Evolutionary conservation across 1,284 basidiomycete genomes (phyloP).

Genomic region (Cutaneotrichosporon arboriforme): DNA sequence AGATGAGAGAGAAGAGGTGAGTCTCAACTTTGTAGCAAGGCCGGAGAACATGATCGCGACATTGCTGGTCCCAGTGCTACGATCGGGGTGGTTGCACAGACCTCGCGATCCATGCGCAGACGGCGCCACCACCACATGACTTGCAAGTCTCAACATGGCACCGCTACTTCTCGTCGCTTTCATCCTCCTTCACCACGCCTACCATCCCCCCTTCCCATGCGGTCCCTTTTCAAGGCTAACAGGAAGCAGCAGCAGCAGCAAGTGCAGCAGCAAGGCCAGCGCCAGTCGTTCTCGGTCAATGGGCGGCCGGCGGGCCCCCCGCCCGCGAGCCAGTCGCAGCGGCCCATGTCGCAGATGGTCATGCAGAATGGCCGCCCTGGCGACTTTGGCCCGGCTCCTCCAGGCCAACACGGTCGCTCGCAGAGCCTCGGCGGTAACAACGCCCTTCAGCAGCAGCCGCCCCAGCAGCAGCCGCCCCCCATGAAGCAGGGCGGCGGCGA

Average conservation of each 20-base stretch:
- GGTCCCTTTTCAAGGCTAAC: neutral
- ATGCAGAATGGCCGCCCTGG: conserved; percentile 6
- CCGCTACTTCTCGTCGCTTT: too few species aligned
- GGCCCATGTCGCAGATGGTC: neutral
- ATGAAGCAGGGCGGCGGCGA: neutral
- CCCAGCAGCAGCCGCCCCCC: neutral
- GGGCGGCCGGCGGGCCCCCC: conserved; percentile 2
- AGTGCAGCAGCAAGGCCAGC: neutral
- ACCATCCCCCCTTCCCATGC: neutral
- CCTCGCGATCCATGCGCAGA: too few species aligned
- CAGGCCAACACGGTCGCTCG: conserved; percentile 45
- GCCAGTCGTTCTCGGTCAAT: conserved; percentile 9
- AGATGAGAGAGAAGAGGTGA: conserved; percentile 5
- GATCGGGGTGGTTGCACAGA: too few species aligned
- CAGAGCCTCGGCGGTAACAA: conserved; percentile 35
- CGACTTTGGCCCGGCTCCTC: conserved; percentile 55
- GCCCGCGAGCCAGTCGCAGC: neutral
- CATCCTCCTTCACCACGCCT: neutral
- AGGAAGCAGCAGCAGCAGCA: neutral
- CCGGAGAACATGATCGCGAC: neutral
- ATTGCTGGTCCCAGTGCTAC: too few species aligned
- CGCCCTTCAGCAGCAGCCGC: neutral
- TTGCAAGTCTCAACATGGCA: neutral
- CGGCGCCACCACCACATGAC: too few species aligned
- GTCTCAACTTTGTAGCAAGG: neutral